Base-by-base conservation (phyloP, 495 filamentous ascomycete genomes). In the Lepidopterella palustris region DNA sequence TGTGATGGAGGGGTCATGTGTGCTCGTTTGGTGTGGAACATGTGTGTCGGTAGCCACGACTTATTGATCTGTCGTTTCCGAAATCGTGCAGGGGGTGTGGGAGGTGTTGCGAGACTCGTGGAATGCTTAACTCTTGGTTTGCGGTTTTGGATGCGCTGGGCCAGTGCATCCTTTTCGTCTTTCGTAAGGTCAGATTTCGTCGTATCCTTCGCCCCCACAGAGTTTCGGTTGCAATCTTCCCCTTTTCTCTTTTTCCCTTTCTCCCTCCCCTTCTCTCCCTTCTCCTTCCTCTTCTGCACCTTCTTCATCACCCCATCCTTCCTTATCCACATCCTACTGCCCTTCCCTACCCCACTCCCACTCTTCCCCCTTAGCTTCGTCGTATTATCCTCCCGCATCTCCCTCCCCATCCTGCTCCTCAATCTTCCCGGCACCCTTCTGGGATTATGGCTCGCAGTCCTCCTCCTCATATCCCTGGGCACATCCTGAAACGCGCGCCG, bases 391-490 rank as follows among this genome's bases (percentile, higher is more conserved):
- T 91, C 88, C 54, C 76, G 75, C 87, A 95, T 92, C 80, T 98
- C 93, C 68, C 79, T 80, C 64, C 75, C 82, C 1, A 88, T 90
- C 66, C 88, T 78, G 25, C 68, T 75, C 58, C 85, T 80, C 63
- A 98, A 74, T 62, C 88, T 77, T 66, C 83, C 87, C 25, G 93
- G 93, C n/a, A 98, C 86, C 53, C 84, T 81, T 73, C 95, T 95
- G 45, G 87, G 86, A 82, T 97, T 96, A 72, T 98, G 93, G 71
- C 90, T 95, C 21, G 91, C 93, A 0, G 93, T 95, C 62, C 93
- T 79, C 55, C 93, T 78, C 49, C 93, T 77, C 81, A 98, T 74
- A 48, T 86, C 82, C 59, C 89, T 82, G 0, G 93, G 93, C 13
- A 98, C 87, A 57, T 86, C 78, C 72, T 98, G 93, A 67, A 97